A percentile compares a stretch with the other conserved stretches of the same genome.
Evolutionary conservation across 306 rosid species (phyloP).

Genomic region (Sophora flavescens): DNA sequence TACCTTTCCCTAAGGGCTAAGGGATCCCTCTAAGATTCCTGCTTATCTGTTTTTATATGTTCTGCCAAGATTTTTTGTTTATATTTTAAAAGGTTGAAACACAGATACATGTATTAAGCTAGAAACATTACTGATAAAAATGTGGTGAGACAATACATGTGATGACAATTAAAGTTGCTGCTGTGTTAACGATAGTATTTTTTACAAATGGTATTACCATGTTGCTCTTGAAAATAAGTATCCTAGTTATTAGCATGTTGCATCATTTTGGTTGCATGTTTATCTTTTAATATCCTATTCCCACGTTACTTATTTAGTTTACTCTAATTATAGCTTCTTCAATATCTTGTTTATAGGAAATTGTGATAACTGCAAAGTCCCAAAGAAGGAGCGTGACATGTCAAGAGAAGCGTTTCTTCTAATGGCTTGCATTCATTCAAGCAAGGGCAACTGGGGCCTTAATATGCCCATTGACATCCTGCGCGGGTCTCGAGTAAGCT

Average conservation of each 20-base stretch:
- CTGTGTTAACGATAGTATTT: neutral
- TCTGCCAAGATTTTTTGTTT: neutral
- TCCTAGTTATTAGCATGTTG: neutral
- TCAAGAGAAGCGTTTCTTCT: slow-evolving; percentile 90
- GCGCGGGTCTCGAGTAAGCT: slow-evolving; percentile 91
- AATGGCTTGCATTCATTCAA: slow-evolving; percentile 85
- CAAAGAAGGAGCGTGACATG: slow-evolving; percentile 77
- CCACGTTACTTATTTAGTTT: neutral
- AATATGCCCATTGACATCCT: slow-evolving; percentile 86
- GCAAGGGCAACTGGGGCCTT: slow-evolving; percentile 77
- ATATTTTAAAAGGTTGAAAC: neutral
- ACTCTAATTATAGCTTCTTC: slow-evolving; percentile 33
- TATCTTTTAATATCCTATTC: neutral
- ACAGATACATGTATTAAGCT: neutral
- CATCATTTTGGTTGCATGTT: neutral
- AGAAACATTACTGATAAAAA: neutral
- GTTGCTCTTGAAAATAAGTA: slow-evolving; percentile 15
- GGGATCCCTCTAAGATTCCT: neutral
- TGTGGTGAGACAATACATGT: neutral
- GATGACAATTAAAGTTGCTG: too few species aligned
- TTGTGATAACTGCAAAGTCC: slow-evolving; percentile 82
- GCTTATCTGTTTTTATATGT: too few species aligned
- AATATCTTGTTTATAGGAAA: slow-evolving; percentile 61
- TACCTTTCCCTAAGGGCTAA: neutral
- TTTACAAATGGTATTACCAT: neutral